A percentile compares a stretch with the other conserved stretches of the same genome.
These are phyloP conservation scores for Mallotus japonicus DNA, from an alignment of 441 rosid species.

Conservation along the genomic window DNA sequence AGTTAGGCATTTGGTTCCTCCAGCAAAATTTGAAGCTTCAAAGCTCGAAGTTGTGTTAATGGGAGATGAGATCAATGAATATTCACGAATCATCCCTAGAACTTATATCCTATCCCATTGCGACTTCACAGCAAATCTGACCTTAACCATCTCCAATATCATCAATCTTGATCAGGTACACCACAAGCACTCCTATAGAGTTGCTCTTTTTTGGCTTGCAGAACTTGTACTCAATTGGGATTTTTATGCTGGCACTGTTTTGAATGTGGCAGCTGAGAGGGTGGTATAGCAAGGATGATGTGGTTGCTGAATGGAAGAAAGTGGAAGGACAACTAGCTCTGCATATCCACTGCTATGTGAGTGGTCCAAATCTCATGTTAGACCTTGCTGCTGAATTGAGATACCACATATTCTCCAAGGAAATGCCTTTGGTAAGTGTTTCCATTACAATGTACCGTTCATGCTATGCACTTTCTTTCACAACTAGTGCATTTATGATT, in stretches of 20 bases:
- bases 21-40: constrained; percentile 74
- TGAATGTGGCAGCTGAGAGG: constrained; percentile 54
- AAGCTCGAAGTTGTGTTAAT: constrained; percentile 67
- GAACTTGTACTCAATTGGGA: background rate
- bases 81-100: constrained; percentile 53
- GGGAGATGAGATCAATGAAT: constrained; percentile 37
- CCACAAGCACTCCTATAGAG: background rate
- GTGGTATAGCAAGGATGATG: constrained; percentile 84
- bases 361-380: constrained; percentile 59
- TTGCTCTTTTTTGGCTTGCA: background rate
- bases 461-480: background rate
- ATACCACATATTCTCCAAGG: constrained; percentile 88
- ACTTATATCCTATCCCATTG: constrained; percentile 85
- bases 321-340: constrained; percentile 54
- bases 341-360: constrained; percentile 73
- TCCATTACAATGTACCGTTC: background rate
- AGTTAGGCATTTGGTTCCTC: constrained; percentile 67
- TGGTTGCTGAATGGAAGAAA: constrained; percentile 87
- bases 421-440: constrained; percentile 71
- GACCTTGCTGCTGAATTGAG: constrained; percentile 84
- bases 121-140: constrained; percentile 82
- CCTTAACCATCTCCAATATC: constrained; percentile 68
- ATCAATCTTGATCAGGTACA: constrained; percentile 74
- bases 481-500: no score
- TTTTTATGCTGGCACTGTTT: background rate